Percentiles rank a stretch among this genome's conserved stretches.
These are phyloP conservation scores for Neonothopanus nambi DNA, from an alignment of 1,284 basidiomycete species.

Conservation along the genomic window DNA sequence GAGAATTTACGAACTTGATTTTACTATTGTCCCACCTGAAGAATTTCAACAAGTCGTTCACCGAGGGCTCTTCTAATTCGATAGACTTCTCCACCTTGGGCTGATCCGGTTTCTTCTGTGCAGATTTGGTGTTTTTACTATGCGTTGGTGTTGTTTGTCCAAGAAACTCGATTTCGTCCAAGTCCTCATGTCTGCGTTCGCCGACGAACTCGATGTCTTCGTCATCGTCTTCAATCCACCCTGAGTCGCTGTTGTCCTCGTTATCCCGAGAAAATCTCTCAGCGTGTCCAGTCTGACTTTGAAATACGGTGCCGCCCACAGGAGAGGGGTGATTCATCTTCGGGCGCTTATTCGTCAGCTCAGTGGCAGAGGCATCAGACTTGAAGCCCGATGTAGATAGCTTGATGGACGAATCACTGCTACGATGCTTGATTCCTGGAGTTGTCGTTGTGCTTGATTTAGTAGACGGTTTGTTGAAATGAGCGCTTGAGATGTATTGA, in stretches of 20 bases:
- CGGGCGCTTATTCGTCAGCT: conserved; percentile 5
- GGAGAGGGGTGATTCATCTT: neutral
- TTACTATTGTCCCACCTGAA: conserved; percentile 50
- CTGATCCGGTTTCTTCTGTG: neutral
- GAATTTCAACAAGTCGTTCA: conserved; percentile 39
- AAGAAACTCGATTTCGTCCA: conserved; percentile 3
- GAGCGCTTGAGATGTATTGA: neutral
- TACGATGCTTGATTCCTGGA: conserved; percentile 4
- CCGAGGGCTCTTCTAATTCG: conserved; percentile 6
- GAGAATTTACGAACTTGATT: conserved; percentile 46
- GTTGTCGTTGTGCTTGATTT: neutral
- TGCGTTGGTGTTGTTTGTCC: neutral
- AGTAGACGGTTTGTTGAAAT: neutral
- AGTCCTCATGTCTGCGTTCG: conserved; percentile 21
- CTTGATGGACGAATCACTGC: neutral
- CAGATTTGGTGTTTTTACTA: neutral
- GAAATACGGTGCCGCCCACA: too few relatives aligned
- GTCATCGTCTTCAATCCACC: conserved; percentile 24
- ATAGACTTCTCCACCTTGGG: neutral
- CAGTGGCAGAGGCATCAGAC: neutral
- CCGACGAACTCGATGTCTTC: conserved; percentile 41
- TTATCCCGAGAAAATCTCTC: conserved; percentile 17
- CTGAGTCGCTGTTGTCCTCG: conserved; percentile 27
- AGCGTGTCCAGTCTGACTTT: too few relatives aligned
- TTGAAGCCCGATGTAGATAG: neutral